phyloP scores from a whole-genome alignment of 2,329 filamentous ascomycete species.

The Cephalotrichum gorgonifer region DNA sequence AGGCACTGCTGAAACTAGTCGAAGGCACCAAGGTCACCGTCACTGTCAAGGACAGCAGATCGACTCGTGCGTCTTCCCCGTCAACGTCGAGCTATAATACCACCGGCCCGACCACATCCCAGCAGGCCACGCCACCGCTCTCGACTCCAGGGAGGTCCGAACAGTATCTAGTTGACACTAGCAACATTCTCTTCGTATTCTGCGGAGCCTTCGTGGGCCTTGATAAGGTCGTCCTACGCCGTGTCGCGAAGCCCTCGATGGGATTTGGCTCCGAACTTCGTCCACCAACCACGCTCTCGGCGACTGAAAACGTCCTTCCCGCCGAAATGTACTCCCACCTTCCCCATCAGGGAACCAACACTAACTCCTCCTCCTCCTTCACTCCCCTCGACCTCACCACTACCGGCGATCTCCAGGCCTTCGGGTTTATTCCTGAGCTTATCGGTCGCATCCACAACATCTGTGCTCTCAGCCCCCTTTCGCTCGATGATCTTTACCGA shows the following conservation, averaged over 20 bases:
- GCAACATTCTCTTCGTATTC: slow-evolving; percentile 95
- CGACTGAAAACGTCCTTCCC: slow-evolving; percentile 40
- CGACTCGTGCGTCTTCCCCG: slow-evolving; percentile 39
- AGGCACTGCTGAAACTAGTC: slow-evolving; percentile 89
- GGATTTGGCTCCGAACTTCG: slow-evolving; percentile 84
- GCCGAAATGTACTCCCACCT: slow-evolving; percentile 48
- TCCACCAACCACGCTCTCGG: slow-evolving; percentile 28
- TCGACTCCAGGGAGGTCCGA: slow-evolving; percentile 36
- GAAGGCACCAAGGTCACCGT: slow-evolving; percentile 92
- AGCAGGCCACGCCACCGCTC: slow-evolving; percentile 30
- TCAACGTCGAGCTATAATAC: slow-evolving; percentile 43
- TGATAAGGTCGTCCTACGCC: slow-evolving; percentile 75
- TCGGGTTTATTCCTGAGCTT: slow-evolving; percentile 90
- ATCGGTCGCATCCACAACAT: slow-evolving; percentile 91
- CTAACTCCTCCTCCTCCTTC: slow-evolving; percentile 35
- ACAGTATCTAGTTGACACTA: slow-evolving; percentile 73
- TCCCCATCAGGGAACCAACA: slow-evolving; percentile 35
- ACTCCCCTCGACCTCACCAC: slow-evolving; percentile 62
- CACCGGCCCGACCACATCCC: slow-evolving; percentile 27
- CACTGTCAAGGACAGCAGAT: slow-evolving; percentile 71
- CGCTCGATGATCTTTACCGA: slow-evolving; percentile 58
- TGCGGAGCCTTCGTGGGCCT: slow-evolving; percentile 91
- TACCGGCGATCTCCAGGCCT: slow-evolving; percentile 68
- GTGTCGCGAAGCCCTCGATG: slow-evolving; percentile 77
- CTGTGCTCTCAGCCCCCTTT: slow-evolving; percentile 71